A percentile compares a stretch with the other conserved stretches of the same genome.
Conservation (phyloP, 331 rosid species). For the Pyrus hybrid region DNA sequence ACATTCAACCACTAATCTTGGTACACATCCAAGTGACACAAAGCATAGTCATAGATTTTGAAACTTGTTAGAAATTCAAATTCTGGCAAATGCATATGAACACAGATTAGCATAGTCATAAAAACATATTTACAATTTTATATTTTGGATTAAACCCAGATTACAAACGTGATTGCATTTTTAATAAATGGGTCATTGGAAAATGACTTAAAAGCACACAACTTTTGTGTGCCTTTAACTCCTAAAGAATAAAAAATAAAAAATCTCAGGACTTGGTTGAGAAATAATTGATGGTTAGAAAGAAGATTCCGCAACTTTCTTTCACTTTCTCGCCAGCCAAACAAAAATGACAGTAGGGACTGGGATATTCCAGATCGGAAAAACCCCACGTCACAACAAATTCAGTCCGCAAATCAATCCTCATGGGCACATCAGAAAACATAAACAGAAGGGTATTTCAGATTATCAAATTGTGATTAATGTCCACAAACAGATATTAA, state of each 20-base stretch:
- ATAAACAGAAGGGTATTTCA: neutral
- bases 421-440: neutral
- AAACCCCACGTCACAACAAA: neutral
- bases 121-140: neutral
- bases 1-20: neutral
- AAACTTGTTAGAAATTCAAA: neutral
- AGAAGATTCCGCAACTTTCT: constrained; percentile 14
- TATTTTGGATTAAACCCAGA: neutral
- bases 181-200: neutral
- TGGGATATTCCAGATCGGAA: constrained; percentile 6
- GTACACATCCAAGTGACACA: neutral
- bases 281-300: neutral
- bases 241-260: neutral
- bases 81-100: neutral
- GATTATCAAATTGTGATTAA: neutral
- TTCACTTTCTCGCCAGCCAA: constrained; percentile 33
- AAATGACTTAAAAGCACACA: neutral
- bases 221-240: neutral
- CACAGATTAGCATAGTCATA: neutral
- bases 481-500: neutral
- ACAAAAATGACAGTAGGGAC: constrained; percentile 36
- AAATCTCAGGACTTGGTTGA: neutral
- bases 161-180: neutral
- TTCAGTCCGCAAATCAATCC: neutral
- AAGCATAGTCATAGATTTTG: neutral